Evolutionary conservation across 139 green algal genomes (phyloP).

Genomic region (Marvania coccoides): DNA sequence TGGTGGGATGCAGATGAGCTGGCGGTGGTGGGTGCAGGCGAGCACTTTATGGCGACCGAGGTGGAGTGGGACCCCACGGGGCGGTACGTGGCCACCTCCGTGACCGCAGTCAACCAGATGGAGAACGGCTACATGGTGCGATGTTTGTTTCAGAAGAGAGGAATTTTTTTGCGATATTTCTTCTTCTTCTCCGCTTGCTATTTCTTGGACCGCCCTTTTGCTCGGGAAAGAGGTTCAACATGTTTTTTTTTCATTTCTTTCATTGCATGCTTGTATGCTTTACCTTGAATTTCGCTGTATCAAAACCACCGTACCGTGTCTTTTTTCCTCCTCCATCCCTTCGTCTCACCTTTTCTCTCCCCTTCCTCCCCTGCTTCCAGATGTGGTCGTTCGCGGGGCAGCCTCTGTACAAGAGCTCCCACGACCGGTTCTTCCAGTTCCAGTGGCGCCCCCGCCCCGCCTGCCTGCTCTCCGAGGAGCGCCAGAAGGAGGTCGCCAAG

Average conservation of each 20-base stretch:
- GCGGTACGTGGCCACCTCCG: constrained; percentile 83
- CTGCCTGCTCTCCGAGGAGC: constrained; percentile 72
- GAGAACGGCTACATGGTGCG: constrained; percentile 96
- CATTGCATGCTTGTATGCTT: too few relatives aligned
- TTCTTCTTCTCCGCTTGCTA: too few relatives aligned
- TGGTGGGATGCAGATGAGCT: constrained; percentile 94
- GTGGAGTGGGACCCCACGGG: constrained; percentile 91
- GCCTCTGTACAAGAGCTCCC: constrained; percentile 65
- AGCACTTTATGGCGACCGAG: constrained; percentile 97
- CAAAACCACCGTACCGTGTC: too few relatives aligned
- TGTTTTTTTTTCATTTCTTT: too few relatives aligned
- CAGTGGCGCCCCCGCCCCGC: constrained; percentile 86
- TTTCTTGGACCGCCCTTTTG: too few relatives aligned
- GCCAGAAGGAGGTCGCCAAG: constrained; percentile 85
- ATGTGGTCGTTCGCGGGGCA: constrained; percentile 86
- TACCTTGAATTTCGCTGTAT: too few relatives aligned
- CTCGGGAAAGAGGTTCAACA: too few relatives aligned
- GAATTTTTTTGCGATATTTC: too few relatives aligned
- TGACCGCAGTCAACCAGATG: constrained; percentile 87
- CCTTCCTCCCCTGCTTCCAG: background rate
- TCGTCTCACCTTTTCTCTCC: background rate
- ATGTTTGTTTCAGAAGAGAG: too few relatives aligned
- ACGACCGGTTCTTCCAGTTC: constrained; percentile 92
- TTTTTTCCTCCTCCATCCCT: too few relatives aligned
- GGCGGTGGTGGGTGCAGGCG: constrained; percentile 64